Evolutionary conservation across 2,329 filamentous ascomycete species (phyloP), one percentile per base, ranked within the genome.

Genomic region (Alternaria sp.): DNA sequence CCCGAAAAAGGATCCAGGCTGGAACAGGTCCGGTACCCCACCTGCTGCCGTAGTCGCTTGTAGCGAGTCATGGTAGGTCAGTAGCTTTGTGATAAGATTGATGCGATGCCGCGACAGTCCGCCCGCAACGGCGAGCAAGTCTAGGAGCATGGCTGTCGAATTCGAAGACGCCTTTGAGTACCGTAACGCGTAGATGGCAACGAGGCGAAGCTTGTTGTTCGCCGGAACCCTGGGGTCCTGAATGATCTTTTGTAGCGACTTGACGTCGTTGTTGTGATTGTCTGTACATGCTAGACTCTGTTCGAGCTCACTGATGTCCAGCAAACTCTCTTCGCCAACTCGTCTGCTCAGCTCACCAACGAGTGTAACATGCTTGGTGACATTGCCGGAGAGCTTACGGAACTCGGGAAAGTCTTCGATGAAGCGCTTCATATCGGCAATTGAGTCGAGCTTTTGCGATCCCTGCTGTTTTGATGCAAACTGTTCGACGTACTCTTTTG

Each of bases 331-430:
- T 39, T 91, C 88, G 7, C 91, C 91, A 14, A 99, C 94, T 57
- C 92, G 88, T 58, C 94, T 87, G 77, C 93, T 97, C 41, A 99
- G 85, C 75, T 99, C 96, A 0, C 93, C 93, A 22, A 99, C 95
- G 22, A 99, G 83, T 0, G 95, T 97, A 58, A 99, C 96, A 76
- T 99, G 95, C 76, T 99, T 99, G 81, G 94, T 98, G 54, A 99
- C 95, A 69, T 99, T 99, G 38, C 95, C 94, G 2, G 95, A 97
- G 1, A 99, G 87, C 73, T 97, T 96, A 59, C 95, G 89, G 78
- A 99, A 99, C 76, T 99, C 95, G 2, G 95, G 95, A 75, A 98
- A 99, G 74, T 99, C 95, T 79, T 99, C 95, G 56, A 99, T 96
- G 71, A 99, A 99, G 43, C 94, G 92, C 79, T 99, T 99, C 96